These are phyloP conservation scores for Periconia sp. DNA, from an alignment of 2,329 filamentous ascomycete genomes.

Conservation along the genomic window DNA sequence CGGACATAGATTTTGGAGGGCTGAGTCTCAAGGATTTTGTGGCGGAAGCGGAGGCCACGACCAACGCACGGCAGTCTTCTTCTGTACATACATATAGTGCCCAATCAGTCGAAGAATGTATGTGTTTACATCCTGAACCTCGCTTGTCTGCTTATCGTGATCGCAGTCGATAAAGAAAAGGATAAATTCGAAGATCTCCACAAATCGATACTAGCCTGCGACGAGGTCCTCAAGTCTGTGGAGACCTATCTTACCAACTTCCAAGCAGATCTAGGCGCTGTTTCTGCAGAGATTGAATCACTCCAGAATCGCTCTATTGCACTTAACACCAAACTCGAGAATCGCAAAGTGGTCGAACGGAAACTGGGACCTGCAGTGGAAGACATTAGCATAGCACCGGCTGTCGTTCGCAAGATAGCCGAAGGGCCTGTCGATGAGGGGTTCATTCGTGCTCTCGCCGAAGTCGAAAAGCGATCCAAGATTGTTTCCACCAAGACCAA, in stretches of 20 bases:
- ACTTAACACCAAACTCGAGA: slow-evolving; percentile 82
- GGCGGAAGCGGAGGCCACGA: slow-evolving; percentile 35
- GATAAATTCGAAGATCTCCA: slow-evolving; percentile 88
- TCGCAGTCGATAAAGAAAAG: slow-evolving; percentile 73
- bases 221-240: slow-evolving; percentile 89
- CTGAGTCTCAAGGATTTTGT: slow-evolving; percentile 75
- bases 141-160: slow-evolving; percentile 29
- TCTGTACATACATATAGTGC: slow-evolving; percentile 54
- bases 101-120: slow-evolving; percentile 74
- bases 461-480: slow-evolving; percentile 77
- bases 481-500: slow-evolving; percentile 69
- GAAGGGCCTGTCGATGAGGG: slow-evolving; percentile 88
- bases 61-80: slow-evolving; percentile 31
- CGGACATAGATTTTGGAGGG: slow-evolving; percentile 76
- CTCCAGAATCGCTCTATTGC: slow-evolving; percentile 83
- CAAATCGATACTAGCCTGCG: slow-evolving; percentile 82
- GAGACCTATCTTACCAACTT: slow-evolving; percentile 92
- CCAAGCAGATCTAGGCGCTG: slow-evolving; percentile 85
- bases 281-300: slow-evolving; percentile 93
- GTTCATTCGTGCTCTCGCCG: slow-evolving; percentile 80
- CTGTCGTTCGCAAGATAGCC: slow-evolving; percentile 79
- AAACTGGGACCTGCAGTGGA: slow-evolving; percentile 86
- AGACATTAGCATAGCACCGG: slow-evolving; percentile 84
- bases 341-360: slow-evolving; percentile 86
- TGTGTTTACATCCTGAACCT: slow-evolving; percentile 40